These are phyloP conservation scores for Ustilago loliicola DNA, from an alignment of 1,284 basidiomycete species.

Conservation along the genomic window DNA sequence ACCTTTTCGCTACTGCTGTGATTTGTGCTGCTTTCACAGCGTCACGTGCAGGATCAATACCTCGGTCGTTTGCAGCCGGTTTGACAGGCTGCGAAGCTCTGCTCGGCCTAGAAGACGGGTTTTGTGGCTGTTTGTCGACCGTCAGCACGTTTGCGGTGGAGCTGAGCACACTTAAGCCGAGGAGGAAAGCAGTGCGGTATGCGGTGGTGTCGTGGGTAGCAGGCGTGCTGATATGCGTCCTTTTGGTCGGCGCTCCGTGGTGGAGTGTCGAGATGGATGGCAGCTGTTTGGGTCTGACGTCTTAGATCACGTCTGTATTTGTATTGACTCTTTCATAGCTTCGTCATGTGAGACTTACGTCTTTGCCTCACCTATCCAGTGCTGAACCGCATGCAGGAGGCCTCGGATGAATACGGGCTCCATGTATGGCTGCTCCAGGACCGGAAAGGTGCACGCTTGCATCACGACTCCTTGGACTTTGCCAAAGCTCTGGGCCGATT, in stretches of 20 bases:
- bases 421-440: neutral
- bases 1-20: constrained; percentile 76
- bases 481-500: too few relatives aligned
- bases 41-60: constrained; percentile 36
- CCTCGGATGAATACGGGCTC: neutral
- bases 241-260: constrained; percentile 64
- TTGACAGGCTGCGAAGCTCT: constrained; percentile 57
- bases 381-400: too few relatives aligned
- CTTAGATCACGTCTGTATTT: neutral
- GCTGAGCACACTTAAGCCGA: constrained; percentile 75
- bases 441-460: neutral
- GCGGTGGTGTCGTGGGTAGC: constrained; percentile 53
- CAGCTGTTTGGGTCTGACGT: constrained; percentile 45
- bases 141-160: constrained; percentile 94
- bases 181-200: constrained; percentile 56
- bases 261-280: constrained; percentile 63
- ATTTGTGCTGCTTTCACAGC: constrained; percentile 52
- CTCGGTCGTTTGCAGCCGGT: constrained; percentile 17
- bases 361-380: neutral
- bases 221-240: constrained; percentile 57
- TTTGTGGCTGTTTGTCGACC: constrained; percentile 94
- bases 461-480: too few relatives aligned
- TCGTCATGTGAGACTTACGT: too few relatives aligned
- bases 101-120: constrained; percentile 81
- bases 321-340: too few relatives aligned